These are phyloP conservation scores for Linnemannia schmuckeri DNA, from an alignment of 192 early-diverging fungal species.

Conservation along the genomic window DNA sequence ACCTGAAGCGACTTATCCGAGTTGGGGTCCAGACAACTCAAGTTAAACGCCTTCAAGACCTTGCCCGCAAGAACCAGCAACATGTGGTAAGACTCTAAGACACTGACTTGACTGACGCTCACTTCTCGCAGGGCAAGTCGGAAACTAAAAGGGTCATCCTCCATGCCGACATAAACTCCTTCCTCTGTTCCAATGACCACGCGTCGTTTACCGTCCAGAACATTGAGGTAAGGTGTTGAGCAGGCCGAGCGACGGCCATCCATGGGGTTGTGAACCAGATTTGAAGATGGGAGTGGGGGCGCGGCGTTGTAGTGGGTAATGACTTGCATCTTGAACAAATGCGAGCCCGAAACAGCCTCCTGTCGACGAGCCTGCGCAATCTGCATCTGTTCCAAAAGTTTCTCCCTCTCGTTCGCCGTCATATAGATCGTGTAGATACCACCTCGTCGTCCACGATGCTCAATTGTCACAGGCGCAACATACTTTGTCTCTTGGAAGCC, in stretches of 20 bases:
- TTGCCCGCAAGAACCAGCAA: constrained; percentile 79
- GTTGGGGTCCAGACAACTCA: constrained; percentile 50
- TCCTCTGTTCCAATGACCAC: constrained; percentile 89
- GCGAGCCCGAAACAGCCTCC: constrained; percentile 45
- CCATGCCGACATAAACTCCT: constrained; percentile 83
- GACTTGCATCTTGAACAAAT: constrained; percentile 38
- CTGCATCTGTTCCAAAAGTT: constrained; percentile 44
- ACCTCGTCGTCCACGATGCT: constrained; percentile 45
- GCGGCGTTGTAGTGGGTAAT: constrained; percentile 47
- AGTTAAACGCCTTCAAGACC: constrained; percentile 50
- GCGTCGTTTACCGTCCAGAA: constrained; percentile 70
- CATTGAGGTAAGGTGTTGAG: constrained; percentile 53
- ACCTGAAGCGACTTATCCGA: constrained; percentile 51
- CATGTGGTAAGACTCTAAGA: constrained; percentile 82
- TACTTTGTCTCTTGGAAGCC: constrained; percentile 55
- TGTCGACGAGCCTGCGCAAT: constrained; percentile 53
- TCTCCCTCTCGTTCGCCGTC: constrained; percentile 29
- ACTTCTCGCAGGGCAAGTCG: constrained; percentile 55
- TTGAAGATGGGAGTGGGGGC: constrained; percentile 36
- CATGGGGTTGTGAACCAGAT: constrained; percentile 49
- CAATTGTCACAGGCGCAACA: constrained; percentile 37
- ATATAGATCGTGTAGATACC: constrained; percentile 39
- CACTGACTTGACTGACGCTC: constrained; percentile 89
- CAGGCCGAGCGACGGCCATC: constrained; percentile 34
- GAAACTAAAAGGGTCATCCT: constrained; percentile 59